Percentiles rank a stretch among this genome's conserved stretches.
phyloP scores from a whole-genome alignment of 2,329 filamentous ascomycete species.

The Dothidotthia symphoricarpi region DNA sequence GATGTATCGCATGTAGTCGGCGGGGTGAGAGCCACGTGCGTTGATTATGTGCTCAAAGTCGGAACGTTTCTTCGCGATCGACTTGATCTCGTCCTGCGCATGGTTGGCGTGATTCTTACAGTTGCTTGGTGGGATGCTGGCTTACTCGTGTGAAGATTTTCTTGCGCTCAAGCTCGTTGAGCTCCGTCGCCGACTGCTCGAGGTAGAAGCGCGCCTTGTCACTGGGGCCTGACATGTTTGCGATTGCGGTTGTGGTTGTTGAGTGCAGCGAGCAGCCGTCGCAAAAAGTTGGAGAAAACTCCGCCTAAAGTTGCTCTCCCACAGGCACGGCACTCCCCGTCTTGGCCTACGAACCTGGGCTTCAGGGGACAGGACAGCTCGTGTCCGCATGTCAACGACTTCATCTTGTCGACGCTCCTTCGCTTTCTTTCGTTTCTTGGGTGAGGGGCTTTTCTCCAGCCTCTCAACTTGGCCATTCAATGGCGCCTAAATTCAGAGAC shows the following conservation, averaged over 20 bases:
- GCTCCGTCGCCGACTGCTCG: constrained; percentile 86
- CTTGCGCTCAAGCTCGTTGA: constrained; percentile 89
- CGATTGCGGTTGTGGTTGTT: constrained; percentile 1
- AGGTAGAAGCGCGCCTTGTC: constrained; percentile 96
- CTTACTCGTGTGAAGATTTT: constrained; percentile 79
- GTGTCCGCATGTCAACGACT: constrained; percentile 9
- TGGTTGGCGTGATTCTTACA: constrained; percentile 6
- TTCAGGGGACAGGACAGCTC: constrained; percentile 34
- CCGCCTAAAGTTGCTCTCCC: constrained; percentile 13
- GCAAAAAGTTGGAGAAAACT: constrained; percentile 24
- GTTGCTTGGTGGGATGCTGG: not conserved
- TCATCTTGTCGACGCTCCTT: constrained; percentile 32
- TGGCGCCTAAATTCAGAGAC: constrained; percentile 63
- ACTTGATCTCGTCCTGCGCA: constrained; percentile 76
- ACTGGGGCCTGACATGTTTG: constrained; percentile 73
- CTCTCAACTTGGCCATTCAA: constrained; percentile 2
- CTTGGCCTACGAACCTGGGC: constrained; percentile 16
- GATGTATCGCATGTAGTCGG: constrained; percentile 82
- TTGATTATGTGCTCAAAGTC: constrained; percentile 92
- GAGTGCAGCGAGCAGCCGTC: constrained; percentile 11
- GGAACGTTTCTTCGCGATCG: constrained; percentile 84
- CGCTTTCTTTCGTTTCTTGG: constrained; percentile 20
- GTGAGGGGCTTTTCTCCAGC: constrained; percentile 9
- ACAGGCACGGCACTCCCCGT: not conserved
- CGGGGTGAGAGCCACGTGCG: constrained; percentile 67